phyloP scores from a whole-genome alignment of 805 yeast genomes.

The Wickerhamiella allomyrinae region DNA sequence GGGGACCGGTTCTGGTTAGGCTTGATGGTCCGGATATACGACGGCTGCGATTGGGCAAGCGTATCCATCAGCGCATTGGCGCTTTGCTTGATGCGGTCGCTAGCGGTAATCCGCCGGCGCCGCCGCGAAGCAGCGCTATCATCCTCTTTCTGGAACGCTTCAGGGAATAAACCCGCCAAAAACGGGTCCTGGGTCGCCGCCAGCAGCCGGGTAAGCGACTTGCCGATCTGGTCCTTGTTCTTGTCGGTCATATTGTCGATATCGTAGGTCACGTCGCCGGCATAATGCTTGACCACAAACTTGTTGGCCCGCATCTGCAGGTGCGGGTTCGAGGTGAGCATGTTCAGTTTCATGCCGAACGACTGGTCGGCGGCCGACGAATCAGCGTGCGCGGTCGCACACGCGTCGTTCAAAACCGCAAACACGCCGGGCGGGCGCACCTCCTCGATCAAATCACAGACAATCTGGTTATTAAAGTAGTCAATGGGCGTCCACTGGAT shows the following conservation, averaged over 20 bases:
- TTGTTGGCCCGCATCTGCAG: conserved; percentile 80
- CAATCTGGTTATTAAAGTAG: conserved; percentile 89
- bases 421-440: conserved; percentile 92
- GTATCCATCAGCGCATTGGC: conserved; percentile 87
- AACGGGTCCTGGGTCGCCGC: conserved; percentile 58
- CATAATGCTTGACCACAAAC: conserved; percentile 88
- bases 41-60: conserved; percentile 79
- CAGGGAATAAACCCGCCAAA: conserved; percentile 46
- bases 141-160: conserved; percentile 36
- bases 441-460: conserved; percentile 90
- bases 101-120: conserved; percentile 88
- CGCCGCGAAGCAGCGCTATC: conserved; percentile 35
- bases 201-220: conserved; percentile 71
- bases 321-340: conserved; percentile 70
- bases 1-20: conserved; percentile 92
- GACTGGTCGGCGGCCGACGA: conserved; percentile 93
- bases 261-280: conserved; percentile 95
- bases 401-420: conserved; percentile 91
- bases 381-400: conserved; percentile 98
- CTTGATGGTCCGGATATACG: conserved; percentile 92
- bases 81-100: conserved; percentile 82
- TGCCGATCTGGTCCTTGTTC: conserved; percentile 85
- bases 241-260: conserved; percentile 86
- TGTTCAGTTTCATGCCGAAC: conserved; percentile 77
- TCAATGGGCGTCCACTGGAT: conserved; percentile 96